Percentiles rank a stretch among this genome's conserved stretches.
Evolutionary conservation across 495 filamentous ascomycete species (phyloP).

Genomic region (Tetracladium marchalianum): DNA sequence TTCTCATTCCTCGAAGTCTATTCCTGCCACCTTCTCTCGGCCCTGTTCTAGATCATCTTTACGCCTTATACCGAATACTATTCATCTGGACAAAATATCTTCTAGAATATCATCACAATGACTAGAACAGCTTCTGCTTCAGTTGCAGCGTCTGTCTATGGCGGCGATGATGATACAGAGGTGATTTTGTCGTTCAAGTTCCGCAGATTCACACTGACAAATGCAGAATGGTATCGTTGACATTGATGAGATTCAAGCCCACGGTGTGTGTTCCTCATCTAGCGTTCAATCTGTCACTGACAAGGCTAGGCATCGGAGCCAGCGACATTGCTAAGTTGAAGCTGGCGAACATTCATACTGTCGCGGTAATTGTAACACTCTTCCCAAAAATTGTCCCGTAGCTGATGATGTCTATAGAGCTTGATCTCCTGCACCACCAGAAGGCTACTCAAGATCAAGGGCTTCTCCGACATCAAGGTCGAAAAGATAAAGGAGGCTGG

Average conservation of each 20-base stretch:
- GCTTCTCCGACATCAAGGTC: slow-evolving; percentile 73
- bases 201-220: slow-evolving; percentile 1
- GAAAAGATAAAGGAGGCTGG: slow-evolving; percentile 76
- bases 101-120: no score
- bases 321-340: slow-evolving; percentile 71
- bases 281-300: slow-evolving; percentile 9
- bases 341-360: slow-evolving; percentile 57
- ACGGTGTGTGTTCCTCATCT: slow-evolving; percentile 48
- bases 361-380: slow-evolving; percentile 42
- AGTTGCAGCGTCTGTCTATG: no score
- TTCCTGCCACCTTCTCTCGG: no score
- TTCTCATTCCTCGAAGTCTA: no score
- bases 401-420: slow-evolving; percentile 31
- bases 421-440: slow-evolving; percentile 57
- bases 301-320: slow-evolving; percentile 51
- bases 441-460: slow-evolving; percentile 63
- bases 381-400: not conserved
- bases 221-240: slow-evolving; percentile 41
- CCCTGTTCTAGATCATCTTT: no score
- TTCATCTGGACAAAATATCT: no score
- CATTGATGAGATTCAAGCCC: slow-evolving; percentile 63
- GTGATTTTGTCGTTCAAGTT: no score
- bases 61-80: no score
- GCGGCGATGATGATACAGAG: no score
- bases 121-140: no score